phyloP scores from a whole-genome alignment of 2,329 filamentous ascomycete species.

The Mollisia scopiformis region DNA sequence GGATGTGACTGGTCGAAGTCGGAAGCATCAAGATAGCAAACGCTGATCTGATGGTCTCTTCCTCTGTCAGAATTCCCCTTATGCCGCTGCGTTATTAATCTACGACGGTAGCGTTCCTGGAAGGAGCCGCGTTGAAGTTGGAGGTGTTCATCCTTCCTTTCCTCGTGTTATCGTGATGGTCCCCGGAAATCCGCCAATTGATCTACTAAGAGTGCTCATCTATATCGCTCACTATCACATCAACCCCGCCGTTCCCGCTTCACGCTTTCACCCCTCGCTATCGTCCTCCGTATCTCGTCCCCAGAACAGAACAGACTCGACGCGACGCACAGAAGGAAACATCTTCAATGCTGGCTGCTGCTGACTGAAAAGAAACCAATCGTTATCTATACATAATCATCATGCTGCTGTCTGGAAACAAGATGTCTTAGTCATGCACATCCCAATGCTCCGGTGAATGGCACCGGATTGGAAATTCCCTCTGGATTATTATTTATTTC shows the following conservation, averaged over 20 bases:
- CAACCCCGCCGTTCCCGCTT: neutral
- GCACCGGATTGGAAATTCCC: neutral
- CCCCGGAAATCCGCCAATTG: neutral
- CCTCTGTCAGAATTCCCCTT: too few relatives aligned
- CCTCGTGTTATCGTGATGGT: neutral
- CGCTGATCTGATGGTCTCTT: too few relatives aligned
- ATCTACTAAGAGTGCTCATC: neutral
- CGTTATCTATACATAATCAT: neutral
- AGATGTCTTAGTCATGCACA: neutral
- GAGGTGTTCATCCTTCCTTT: neutral
- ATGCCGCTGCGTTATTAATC: neutral
- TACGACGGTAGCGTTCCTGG: too few relatives aligned
- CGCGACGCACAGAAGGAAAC: neutral
- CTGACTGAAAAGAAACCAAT: neutral
- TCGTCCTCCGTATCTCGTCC: neutral
- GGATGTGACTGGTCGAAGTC: neutral
- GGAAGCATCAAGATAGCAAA: neutral
- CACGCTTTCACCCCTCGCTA: neutral
- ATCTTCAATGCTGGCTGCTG: neutral
- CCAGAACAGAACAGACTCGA: neutral
- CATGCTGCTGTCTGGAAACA: neutral
- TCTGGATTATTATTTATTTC: neutral
- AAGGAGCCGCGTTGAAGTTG: neutral
- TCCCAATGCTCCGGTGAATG: neutral
- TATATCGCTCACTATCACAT: neutral